A percentile compares a stretch with the other conserved stretches of the same genome.
Conservation (phyloP, 176 grass and related monocot genomes). For the Luzula sylvatica region DNA sequence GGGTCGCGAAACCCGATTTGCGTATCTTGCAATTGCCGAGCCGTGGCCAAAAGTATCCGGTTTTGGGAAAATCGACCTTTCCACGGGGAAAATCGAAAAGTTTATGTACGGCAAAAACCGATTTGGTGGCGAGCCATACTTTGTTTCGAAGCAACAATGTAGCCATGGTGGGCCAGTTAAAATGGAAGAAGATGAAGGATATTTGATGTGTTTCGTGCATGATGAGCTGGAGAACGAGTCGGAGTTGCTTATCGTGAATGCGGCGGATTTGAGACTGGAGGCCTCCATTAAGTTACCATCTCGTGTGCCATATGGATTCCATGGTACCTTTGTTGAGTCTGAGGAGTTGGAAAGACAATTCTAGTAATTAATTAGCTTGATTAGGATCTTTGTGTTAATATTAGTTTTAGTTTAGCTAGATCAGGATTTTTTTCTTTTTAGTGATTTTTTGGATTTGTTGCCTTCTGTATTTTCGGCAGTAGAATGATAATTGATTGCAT, state of each 20-base stretch:
- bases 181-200: slow-evolving; percentile 58
- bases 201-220: slow-evolving; percentile 71
- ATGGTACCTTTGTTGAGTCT: slow-evolving; percentile 62
- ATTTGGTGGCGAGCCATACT: slow-evolving; percentile 75
- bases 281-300: slow-evolving; percentile 61
- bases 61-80: slow-evolving; percentile 87
- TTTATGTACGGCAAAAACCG: slow-evolving; percentile 49
- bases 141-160: slow-evolving; percentile 34
- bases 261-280: slow-evolving; percentile 38
- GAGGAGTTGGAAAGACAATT: slow-evolving; percentile 43
- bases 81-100: slow-evolving; percentile 36
- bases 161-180: neutral
- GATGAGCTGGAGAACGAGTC: slow-evolving; percentile 41
- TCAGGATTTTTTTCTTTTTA: no score
- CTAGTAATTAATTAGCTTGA: slow-evolving; percentile 10
- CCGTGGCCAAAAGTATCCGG: slow-evolving; percentile 93
- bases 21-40: slow-evolving; percentile 85
- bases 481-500: no score
- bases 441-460: no score
- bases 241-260: slow-evolving; percentile 57
- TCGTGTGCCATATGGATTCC: slow-evolving; percentile 77
- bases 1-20: slow-evolving; percentile 47
- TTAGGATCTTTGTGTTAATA: neutral
- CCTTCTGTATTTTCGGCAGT: neutral
- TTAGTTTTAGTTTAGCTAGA: no score